Base-by-base conservation (phyloP, 2,329 filamentous ascomycete genomes). In the Aspergillus thermomutatus region DNA sequence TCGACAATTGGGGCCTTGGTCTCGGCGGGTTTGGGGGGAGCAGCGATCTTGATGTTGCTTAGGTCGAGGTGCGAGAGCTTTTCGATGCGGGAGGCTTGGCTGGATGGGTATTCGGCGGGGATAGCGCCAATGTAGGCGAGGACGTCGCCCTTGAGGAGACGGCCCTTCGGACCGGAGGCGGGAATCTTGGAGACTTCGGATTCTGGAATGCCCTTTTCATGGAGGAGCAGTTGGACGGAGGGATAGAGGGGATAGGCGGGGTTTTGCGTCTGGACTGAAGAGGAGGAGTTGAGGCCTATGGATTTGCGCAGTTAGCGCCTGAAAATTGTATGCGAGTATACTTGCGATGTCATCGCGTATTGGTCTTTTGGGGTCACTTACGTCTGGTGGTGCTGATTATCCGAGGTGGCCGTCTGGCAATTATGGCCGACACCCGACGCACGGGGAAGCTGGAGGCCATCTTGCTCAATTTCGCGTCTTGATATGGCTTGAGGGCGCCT, bases 71-170 rank as follows among this genome's bases (percentile, higher is more conserved):
- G 91, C 45, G 84, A 80, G 50, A 94, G 85, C 74, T 91, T 88
- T 58, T 85, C 81, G 70, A 96, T 87, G 52, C 85, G 86, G 56
- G 83, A 79, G 54, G 90, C 89, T 65, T 92, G 83, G 59, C 86
- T 80, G 23, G 84, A 82, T 1, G 93, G 89, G 64, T 90, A 89
- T 57, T 86, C 82, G 61, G 86, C 79, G 58, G 87, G 80, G 68
- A 97, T 91, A 65, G 82, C 80, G 60, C 94, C 94, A 17, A 97
- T 76, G 74, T 93, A 94, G 49, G 92, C 92, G 53, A 99, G 85
- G 6, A 99, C 88, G 71, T 99, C 94, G 55, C 94, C 94, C 82
- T 99, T 99, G 60, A 99, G 83, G 54, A 99, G 81, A 59, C 94
- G 87, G 56, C 92, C 92, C 67, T 87, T 87, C 28, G 94, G 94